Evolutionary conservation across 2,329 filamentous ascomycete species (phyloP).

Genomic region (Fusarium transvaalense): DNA sequence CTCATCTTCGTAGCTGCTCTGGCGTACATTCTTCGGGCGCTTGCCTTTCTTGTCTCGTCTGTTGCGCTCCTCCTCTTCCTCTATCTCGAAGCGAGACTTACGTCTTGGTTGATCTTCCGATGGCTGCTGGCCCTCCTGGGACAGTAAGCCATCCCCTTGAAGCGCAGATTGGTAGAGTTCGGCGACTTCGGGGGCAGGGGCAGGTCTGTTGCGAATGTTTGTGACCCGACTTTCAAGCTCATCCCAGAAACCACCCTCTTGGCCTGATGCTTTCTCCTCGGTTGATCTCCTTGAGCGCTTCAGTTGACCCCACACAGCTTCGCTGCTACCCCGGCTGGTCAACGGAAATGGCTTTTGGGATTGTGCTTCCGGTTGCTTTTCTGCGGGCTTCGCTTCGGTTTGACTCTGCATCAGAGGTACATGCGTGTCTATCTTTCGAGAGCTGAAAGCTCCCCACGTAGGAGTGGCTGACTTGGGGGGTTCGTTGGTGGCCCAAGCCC

Average conservation of each 20-base stretch:
- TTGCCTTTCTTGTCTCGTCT: constrained; percentile 46
- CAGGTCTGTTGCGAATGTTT: constrained; percentile 31
- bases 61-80: constrained; percentile 44
- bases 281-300: constrained; percentile 35
- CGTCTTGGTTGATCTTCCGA: constrained; percentile 42
- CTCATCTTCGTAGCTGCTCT: constrained; percentile 47
- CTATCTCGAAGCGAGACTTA: constrained; percentile 51
- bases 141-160: neutral
- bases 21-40: constrained; percentile 43
- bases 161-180: constrained; percentile 7
- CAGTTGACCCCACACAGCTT: constrained; percentile 46
- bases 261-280: neutral
- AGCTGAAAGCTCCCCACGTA: constrained; percentile 45
- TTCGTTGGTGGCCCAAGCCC: constrained; percentile 43
- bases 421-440: constrained; percentile 40
- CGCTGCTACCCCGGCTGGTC: neutral
- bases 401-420: constrained; percentile 22
- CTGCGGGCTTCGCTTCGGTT: neutral
- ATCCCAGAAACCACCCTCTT: constrained; percentile 41
- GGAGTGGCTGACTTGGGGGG: constrained; percentile 12
- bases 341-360: neutral
- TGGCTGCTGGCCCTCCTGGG: constrained; percentile 11
- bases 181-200: neutral
- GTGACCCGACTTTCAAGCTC: constrained; percentile 44
- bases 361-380: constrained; percentile 2